Evolutionary conservation across 208 protist species (phyloP).

Genomic region (Trichomonas gallinae): DNA sequence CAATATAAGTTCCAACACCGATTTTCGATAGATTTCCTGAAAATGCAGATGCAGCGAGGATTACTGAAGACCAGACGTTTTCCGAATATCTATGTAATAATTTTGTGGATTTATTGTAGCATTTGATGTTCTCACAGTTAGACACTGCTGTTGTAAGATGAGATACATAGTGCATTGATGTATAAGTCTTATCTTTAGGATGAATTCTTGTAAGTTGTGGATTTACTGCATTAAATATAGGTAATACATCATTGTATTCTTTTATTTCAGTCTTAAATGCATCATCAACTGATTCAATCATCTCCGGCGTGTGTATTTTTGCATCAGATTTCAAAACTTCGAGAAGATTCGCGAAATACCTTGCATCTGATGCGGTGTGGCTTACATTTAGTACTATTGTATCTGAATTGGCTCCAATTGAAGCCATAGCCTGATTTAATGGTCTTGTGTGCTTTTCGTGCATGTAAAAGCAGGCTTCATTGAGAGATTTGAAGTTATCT

Average conservation of each 20-base stretch:
- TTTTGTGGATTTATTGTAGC: neutral
- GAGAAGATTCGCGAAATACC: neutral
- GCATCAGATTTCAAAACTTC: neutral
- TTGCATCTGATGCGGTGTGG: neutral
- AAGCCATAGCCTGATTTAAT: neutral
- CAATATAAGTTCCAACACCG: neutral
- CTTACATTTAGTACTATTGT: neutral
- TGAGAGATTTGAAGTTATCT: neutral
- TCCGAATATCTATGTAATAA: neutral
- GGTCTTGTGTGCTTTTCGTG: neutral
- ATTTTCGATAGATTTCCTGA: neutral
- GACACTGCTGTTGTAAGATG: neutral
- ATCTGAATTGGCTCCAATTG: neutral
- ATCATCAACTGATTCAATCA: neutral
- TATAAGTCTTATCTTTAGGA: neutral
- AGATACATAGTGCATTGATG: neutral
- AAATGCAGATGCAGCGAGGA: neutral
- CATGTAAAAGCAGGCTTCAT: neutral
- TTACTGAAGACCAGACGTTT: neutral
- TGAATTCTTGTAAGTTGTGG: neutral
- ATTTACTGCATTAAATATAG: neutral
- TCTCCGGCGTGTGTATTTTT: neutral
- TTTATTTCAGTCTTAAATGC: neutral
- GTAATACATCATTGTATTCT: neutral
- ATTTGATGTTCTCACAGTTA: neutral